phyloP scores from a whole-genome alignment of 148 eudicot species.

The Agrostemma githago region DNA sequence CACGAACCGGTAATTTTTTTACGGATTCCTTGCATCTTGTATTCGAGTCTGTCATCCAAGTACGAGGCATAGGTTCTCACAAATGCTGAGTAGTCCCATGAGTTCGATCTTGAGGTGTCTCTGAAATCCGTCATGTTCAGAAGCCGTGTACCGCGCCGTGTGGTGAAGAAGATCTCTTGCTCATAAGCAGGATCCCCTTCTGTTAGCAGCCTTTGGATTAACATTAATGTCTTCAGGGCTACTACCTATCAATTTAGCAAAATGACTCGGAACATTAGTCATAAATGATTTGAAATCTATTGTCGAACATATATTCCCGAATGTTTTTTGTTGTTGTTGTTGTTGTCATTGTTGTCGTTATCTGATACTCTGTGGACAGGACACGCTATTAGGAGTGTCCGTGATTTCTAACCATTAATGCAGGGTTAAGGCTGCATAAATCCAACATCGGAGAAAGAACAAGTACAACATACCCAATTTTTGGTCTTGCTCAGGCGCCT shows the following conservation, averaged over 20 bases:
- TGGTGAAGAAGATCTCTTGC: slow-evolving; percentile 76
- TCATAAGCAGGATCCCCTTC: slow-evolving; percentile 74
- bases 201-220: slow-evolving; percentile 55
- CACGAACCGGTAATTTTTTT: slow-evolving; percentile 21
- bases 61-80: slow-evolving; percentile 64
- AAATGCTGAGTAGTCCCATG: slow-evolving; percentile 84
- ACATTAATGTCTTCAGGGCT: slow-evolving; percentile 71
- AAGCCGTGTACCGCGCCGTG: slow-evolving; percentile 78
- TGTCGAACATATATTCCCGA: too few relatives aligned
- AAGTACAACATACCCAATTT: slow-evolving; percentile 45
- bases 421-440: neutral
- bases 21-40: slow-evolving; percentile 48
- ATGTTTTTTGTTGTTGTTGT: too few relatives aligned
- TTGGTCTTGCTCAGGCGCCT: slow-evolving; percentile 69
- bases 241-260: slow-evolving; percentile 36
- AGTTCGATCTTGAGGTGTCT: slow-evolving; percentile 45
- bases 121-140: slow-evolving; percentile 76
- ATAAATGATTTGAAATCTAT: too few relatives aligned
- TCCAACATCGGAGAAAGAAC: neutral
- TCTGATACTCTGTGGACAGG: too few relatives aligned
- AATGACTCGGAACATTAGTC: too few relatives aligned
- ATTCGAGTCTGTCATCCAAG: slow-evolving; percentile 72
- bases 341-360: too few relatives aligned
- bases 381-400: too few relatives aligned
- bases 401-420: too few relatives aligned